phyloP scores from a whole-genome alignment of 1,139 yeast species.

The Eremothecium sinecaudum region DNA sequence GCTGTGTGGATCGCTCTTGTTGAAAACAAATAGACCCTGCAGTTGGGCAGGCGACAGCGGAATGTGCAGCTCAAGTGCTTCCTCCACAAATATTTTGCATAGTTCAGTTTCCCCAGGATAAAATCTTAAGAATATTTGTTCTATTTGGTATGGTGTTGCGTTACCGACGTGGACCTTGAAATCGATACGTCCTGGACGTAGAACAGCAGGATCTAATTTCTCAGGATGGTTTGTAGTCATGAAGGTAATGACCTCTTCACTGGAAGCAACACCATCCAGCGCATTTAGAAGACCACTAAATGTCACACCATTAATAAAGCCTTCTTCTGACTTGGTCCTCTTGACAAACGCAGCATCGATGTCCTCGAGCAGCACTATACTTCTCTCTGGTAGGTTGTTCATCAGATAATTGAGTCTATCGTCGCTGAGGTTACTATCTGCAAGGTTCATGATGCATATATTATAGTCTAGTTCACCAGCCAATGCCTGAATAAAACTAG shows the following conservation, averaged over 20 bases:
- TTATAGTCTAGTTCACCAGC: constrained; percentile 96
- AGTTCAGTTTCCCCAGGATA: constrained; percentile 56
- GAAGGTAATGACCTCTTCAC: constrained; percentile 91
- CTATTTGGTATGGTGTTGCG: constrained; percentile 73
- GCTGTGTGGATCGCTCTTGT: constrained; percentile 70
- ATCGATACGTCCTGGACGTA: constrained; percentile 92
- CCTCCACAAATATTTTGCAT: constrained; percentile 54
- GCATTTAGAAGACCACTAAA: constrained; percentile 92
- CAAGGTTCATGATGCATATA: constrained; percentile 81
- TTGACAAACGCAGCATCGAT: constrained; percentile 91
- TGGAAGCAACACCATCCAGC: constrained; percentile 96
- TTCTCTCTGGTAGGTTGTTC: constrained; percentile 91
- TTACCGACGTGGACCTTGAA: constrained; percentile 72
- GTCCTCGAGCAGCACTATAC: constrained; percentile 78
- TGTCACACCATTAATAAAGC: constrained; percentile 77
- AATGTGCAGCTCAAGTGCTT: constrained; percentile 41
- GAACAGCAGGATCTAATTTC: constrained; percentile 68
- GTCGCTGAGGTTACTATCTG: constrained; percentile 87
- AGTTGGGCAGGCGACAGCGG: constrained; percentile 86
- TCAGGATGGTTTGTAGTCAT: constrained; percentile 99
- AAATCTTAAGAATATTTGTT: constrained; percentile 77
- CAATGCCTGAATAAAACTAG: constrained; percentile 88
- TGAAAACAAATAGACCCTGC: constrained; percentile 91
- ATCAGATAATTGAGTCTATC: constrained; percentile 87
- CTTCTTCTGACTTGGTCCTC: constrained; percentile 71